A percentile compares a stretch with the other conserved stretches of the same genome.
These are phyloP conservation scores for Onygena corvina DNA, from an alignment of 2,329 filamentous ascomycete genomes.

Conservation along the genomic window DNA sequence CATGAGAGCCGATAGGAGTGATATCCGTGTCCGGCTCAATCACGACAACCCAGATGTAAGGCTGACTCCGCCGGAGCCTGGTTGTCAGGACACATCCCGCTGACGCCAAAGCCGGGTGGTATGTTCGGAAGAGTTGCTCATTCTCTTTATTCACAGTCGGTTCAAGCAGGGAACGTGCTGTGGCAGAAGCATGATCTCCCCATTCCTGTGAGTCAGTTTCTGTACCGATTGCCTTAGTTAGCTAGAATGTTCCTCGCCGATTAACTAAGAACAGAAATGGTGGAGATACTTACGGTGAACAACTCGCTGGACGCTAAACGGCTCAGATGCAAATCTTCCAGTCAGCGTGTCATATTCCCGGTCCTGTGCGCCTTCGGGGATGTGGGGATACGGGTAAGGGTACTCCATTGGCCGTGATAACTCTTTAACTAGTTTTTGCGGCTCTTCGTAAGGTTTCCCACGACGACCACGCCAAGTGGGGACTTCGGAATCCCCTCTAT, in stretches of 20 bases:
- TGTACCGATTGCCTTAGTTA: no score
- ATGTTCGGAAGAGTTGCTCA: slow-evolving; percentile 1
- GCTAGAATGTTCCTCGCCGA: not conserved
- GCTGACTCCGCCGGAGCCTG: not conserved
- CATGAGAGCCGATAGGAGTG: not conserved
- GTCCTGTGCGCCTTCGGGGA: slow-evolving; percentile 2
- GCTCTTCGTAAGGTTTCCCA: no score
- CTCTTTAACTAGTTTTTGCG: no score
- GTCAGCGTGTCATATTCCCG: not conserved
- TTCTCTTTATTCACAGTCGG: slow-evolving; percentile 4
- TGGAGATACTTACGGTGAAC: slow-evolving; percentile 52
- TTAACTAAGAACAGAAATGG: not conserved
- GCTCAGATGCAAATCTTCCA: not conserved
- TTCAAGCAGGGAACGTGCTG: not conserved
- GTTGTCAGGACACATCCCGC: not conserved
- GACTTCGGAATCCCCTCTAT: no score
- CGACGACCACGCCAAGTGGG: no score
- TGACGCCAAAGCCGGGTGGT: not conserved
- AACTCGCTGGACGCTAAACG: not conserved
- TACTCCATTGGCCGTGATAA: not conserved
- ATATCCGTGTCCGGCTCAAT: not conserved
- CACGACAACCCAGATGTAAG: slow-evolving; percentile 1
- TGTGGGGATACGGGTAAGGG: not conserved
- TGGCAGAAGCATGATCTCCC: not conserved
- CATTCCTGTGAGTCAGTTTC: not conserved